Conservation (phyloP, 768 basidiomycete genomes). For the Leccinum pellstonianum region DNA sequence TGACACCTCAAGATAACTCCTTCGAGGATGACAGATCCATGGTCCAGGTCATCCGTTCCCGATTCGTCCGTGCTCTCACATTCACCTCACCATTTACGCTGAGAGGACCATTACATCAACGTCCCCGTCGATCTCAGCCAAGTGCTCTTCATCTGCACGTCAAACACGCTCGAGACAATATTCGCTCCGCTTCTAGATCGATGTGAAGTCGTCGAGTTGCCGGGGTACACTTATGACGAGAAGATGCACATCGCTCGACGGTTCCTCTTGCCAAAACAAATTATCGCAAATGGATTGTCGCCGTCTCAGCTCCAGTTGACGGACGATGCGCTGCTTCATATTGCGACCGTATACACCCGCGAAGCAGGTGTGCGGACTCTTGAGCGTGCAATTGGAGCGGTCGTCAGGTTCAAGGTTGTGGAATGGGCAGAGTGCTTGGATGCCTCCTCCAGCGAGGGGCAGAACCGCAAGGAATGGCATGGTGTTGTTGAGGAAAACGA, state of each 20-base stretch:
- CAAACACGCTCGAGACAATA: slow-evolving; percentile 88
- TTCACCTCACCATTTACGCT: too few relatives aligned
- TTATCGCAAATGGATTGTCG: slow-evolving; percentile 72
- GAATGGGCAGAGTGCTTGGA: slow-evolving; percentile 74
- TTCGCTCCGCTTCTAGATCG: slow-evolving; percentile 85
- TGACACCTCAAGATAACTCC: too few relatives aligned
- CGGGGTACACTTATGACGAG: slow-evolving; percentile 87
- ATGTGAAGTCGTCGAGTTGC: slow-evolving; percentile 83
- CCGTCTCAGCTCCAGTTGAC: slow-evolving; percentile 60
- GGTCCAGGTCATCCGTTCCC: too few relatives aligned
- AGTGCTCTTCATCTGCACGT: slow-evolving; percentile 90
- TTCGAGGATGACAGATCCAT: too few relatives aligned
- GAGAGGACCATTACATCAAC: slow-evolving; percentile 87
- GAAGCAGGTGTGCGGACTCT: slow-evolving; percentile 93
- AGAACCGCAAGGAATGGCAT: slow-evolving; percentile 47
- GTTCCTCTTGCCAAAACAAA: slow-evolving; percentile 88
- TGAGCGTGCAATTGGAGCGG: slow-evolving; percentile 73
- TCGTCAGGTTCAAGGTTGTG: slow-evolving; percentile 91
- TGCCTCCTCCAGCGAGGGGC: slow-evolving; percentile 17
- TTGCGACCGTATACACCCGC: slow-evolving; percentile 80
- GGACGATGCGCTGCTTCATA: slow-evolving; percentile 65
- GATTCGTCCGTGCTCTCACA: too few relatives aligned
- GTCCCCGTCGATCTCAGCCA: slow-evolving; percentile 86
- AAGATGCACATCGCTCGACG: slow-evolving; percentile 86
- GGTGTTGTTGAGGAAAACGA: slow-evolving; percentile 63